Base-by-base conservation (phyloP, 2,329 filamentous ascomycete genomes). In the Alternaria viburni region DNA sequence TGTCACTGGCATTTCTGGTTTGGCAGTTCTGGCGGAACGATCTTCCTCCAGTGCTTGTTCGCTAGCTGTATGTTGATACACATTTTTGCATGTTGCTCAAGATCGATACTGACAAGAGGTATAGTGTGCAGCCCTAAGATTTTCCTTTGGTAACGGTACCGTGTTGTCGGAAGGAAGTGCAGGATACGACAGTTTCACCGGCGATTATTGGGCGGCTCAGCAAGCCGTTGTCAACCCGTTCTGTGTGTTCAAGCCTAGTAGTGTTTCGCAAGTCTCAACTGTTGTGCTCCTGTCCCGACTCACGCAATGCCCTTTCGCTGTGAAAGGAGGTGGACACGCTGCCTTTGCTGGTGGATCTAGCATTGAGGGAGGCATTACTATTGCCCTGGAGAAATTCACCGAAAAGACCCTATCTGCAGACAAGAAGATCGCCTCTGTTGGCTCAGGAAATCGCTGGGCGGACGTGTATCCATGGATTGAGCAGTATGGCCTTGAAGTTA, bases 251-350 rank as follows among this genome's bases (percentile, higher is more conserved):
- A 73, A 76, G 47, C 74, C 74, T 8, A 59, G 28, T 6, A 67
- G 21, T 30, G 57, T 66, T 5, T 12, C 61, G 9, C 62, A 74
- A 12, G 71, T 75, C 5, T 68, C 72, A n/a, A 63, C 61, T 12
- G 44, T 56, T 4, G 60, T 77, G 13, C 59, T 75, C 3, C 25
- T 76, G 8, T 71, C 73, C 6, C 67, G 71, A 11, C 52, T 74
- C 3, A 70, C 69, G 9, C 68, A 68, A 52, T 79, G 76, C 47
- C 71, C 69, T 79, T 82, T 83, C 57, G 80, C 81, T 5, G 75
- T 84, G 4, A 82, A 81, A 57, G 78, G 80, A 25, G 70, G 69
- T 6, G 72, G 74, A 2, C 74, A 76, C 59, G 68, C 71, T 50
- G 68, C 70, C 3, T 71, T 70, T 30, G 69, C 69, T 23, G 76